Base-by-base conservation (phyloP, 2,329 filamentous ascomycete genomes). In the Endoconidiophora polonica region DNA sequence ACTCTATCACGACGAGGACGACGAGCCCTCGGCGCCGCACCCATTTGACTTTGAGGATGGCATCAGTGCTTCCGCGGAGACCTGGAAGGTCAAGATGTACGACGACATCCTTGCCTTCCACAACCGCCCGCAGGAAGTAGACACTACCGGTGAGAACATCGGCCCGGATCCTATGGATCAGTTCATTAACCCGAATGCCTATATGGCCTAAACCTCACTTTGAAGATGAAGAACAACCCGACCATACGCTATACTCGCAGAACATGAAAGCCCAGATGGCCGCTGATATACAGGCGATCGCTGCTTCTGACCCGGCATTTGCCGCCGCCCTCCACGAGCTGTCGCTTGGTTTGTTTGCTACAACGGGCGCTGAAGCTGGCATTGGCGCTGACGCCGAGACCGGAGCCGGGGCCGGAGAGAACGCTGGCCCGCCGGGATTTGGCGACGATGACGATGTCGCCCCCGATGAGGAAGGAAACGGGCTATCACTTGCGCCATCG, bases 21-120 rank as follows among this genome's bases (percentile, higher is more conserved):
- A 98, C 61, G 91, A 98, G 71, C 91, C 91, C 1, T 81, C 87
- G 14, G 86, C 91, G 20, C 86, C 94, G 54, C 88, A 95, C 71
- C 95, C 94, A 69, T 98, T 98, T 60, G 91, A 98, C 64, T 98
- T 91, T 91, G 95, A 88, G 49, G 96, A 96, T 65, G 91, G 98
- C 59, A 91, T 90, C 44, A 91, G 98, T 62, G 71, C 98, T 52
- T 90, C 91, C 1, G 88, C 96, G 46, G 91, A 98, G 63, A 94
- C 88, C n/a, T 98, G 91, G 91, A 98, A 98, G 72, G 95, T 98
- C 63, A 98, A 96, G 91, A 98, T 98, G 91, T 94, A 73, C 62
- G 83, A 65, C 23, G 38, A 53, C 36, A 96, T 98, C 59, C 81
- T 96, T 59, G 88, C 96, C 66, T 96, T 95, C 68, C 91, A 96